Percentiles rank a stretch among this genome's conserved stretches.
phyloP scores from a whole-genome alignment of 2,329 filamentous ascomycete species.

The Pestalotiopsis sp. region DNA sequence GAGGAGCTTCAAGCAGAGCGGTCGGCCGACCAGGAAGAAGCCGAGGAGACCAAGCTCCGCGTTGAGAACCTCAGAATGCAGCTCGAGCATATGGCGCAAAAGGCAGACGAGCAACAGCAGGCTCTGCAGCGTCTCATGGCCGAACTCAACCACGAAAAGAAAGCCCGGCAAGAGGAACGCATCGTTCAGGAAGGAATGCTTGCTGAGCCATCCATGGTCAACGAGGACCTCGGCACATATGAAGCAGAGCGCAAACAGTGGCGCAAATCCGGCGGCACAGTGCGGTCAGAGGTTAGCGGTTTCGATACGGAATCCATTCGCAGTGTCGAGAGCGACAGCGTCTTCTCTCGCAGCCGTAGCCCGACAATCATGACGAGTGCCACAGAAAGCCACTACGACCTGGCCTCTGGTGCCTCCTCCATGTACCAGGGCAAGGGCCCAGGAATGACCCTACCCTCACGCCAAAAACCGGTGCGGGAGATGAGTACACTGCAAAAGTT shows the following conservation, averaged over 20 bases:
- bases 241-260: conserved; percentile 48
- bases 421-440: conserved; percentile 6
- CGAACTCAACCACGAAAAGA: conserved; percentile 56
- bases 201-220: conserved; percentile 44
- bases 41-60: conserved; percentile 57
- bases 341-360: conserved; percentile 64
- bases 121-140: conserved; percentile 51
- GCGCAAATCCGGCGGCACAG: conserved; percentile 46
- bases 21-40: conserved; percentile 56
- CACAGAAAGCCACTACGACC: conserved; percentile 24
- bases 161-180: conserved; percentile 42
- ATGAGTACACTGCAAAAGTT: conserved; percentile 52
- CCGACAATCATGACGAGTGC: conserved; percentile 49
- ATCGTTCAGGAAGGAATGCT: conserved; percentile 32
- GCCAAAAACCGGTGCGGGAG: conserved; percentile 35
- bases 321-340: conserved; percentile 49
- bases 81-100: conserved; percentile 60
- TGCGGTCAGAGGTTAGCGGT: conserved; percentile 40
- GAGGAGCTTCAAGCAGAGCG: conserved; percentile 55
- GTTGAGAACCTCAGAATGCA: conserved; percentile 59
- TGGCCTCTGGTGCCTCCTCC: conserved; percentile 15
- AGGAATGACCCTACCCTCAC: conserved; percentile 20
- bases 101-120: conserved; percentile 55
- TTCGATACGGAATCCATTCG: conserved; percentile 56
- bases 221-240: conserved; percentile 58